Evolutionary conservation across 805 yeast genomes (phyloP), one percentile per base, ranked within the genome.

Genomic region (Kazachstania psychrophila): DNA sequence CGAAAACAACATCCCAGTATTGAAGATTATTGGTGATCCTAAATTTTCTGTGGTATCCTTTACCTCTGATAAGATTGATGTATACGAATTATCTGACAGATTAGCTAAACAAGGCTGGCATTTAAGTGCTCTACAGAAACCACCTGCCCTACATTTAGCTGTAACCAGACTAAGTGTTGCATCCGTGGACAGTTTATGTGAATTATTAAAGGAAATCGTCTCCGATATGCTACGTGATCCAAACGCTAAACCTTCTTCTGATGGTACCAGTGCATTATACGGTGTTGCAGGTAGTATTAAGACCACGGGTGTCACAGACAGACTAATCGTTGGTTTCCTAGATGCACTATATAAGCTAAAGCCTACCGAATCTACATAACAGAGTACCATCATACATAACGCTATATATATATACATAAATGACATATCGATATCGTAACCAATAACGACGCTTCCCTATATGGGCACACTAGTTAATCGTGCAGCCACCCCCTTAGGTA

Each of bases 201-300:
- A 45, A 0, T 81, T 73, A 44, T 61, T 85, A 28, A 62, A 66
- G 34, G 59, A 46, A 1, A 51, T 67, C 4, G 72, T 77, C 1
- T 51, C 54, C 9, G 72, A 67, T 23, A 54, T 74, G 39, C 57
- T 60, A 24, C 47, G 44, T 7, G 47, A 53, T 27, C 57, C 63
- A 4, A 38, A 47, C 22, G 39, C 39, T 39, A 43, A 47, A 31
- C 52, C 53, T 50, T 57, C 49, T 36, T 17, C 66, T 8, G 72
- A 75, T 15, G 85, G 82, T 40, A 85, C 95, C 1, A 92, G 95
- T 12, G 95, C 92, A 3, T 55, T 89, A 31, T 89, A 89, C 52
- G 98, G 98, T 47, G 94, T 89, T 32, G 97, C 97, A 2, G 96
- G 96, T 6, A 83, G 92, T 51, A 75, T 92, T 16, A 66, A 73